Conservation (phyloP, 83 land plant species). For the Thuja plicata region DNA sequence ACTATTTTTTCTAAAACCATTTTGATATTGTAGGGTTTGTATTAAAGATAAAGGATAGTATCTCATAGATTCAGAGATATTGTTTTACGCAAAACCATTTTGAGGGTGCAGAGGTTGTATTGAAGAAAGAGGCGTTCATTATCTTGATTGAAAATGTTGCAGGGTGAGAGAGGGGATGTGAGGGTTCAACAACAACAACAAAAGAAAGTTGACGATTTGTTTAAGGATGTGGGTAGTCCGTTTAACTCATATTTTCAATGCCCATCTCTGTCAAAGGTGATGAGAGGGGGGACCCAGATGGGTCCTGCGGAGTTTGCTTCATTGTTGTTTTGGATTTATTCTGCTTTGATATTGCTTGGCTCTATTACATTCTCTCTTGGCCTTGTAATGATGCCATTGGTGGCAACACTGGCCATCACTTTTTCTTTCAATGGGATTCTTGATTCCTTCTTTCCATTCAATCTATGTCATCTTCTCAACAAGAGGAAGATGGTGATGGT, state of each 20-base stretch:
- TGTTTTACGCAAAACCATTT: neutral
- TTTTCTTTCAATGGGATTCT: neutral
- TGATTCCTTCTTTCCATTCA: neutral
- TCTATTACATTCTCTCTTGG: slow-evolving; percentile 4
- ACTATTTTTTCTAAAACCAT: neutral
- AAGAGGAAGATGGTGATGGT: neutral
- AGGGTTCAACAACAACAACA: neutral
- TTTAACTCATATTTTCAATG: neutral
- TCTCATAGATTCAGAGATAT: no score
- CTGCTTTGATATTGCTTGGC: neutral
- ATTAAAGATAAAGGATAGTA: no score
- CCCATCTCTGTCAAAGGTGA: neutral
- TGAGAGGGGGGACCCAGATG: neutral
- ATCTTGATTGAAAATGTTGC: neutral
- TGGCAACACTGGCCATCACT: neutral
- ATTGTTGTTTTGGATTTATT: neutral
- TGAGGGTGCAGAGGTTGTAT: neutral
- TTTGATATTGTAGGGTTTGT: neutral
- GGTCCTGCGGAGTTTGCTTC: neutral
- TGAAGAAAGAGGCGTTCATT: neutral
- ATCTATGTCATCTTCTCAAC: neutral
- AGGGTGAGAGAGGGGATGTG: neutral
- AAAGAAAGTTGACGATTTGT: neutral
- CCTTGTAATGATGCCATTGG: neutral
- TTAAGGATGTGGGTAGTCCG: neutral